Evolutionary conservation across 345 rosid species (phyloP), one percentile per base, ranked within the genome.

Genomic region (Brassica carinata): DNA sequence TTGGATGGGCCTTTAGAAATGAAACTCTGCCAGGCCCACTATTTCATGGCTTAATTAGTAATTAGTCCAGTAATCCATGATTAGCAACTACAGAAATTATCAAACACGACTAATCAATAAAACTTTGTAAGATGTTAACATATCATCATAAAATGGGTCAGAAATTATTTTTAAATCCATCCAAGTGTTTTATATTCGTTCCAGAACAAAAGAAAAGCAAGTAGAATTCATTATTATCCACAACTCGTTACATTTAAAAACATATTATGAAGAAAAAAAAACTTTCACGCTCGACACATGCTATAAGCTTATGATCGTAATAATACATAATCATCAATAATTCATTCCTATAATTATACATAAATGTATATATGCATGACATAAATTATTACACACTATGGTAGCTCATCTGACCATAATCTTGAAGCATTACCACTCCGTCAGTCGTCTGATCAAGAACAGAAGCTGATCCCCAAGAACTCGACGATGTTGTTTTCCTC

Each of bases 381-480:
- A 19, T 63, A 5, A 51, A 17, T 55, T 8, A 45, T 81, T 82
- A 90, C 76, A 87, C 80, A 83, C 85, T 89, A 73, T 85, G 85
- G 86, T 81, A 91, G 77, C 83, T 87, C 88, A 82, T 81, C 66
- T 81, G 81, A 33, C 51, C 74, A 23, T 84, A 91, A 76, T 87
- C 91, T 75, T 86, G 90, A 77, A 90, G 86, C 84, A 92, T 76
- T 26, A 84, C 90, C 71, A 82, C 77, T 36, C 75, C 84, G 34
- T 82, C 77, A 45, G 69, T 72, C 8, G 85, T 86, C 72, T 84
- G 76, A 57, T 82, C 90, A 78, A 86, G 83, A 67, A 64, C 88
- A 15, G 84, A 81, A 72, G 82, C 69, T 18, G 91, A 87, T 62
- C 86, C 93, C 98, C 97, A 94, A 1, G 94, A 87, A 81, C 84